Evolutionary conservation across 2,329 filamentous ascomycete genomes (phyloP), one percentile per base, ranked within the genome.

Genomic region (Coccinonectria pachysandricola): DNA sequence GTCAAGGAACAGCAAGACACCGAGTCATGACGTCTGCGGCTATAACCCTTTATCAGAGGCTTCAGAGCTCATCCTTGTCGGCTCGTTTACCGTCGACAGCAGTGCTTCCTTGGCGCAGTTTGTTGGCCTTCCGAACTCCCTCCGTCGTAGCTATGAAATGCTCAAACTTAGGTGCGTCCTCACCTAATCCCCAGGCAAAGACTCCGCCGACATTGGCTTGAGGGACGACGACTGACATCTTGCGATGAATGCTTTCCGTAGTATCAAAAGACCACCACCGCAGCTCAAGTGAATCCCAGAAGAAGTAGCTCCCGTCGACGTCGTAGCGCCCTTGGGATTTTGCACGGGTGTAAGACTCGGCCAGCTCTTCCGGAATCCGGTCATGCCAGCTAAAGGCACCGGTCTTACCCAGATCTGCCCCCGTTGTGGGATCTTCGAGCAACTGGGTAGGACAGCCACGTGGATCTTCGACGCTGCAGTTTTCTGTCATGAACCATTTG

Each of bases 211-310:
- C 49, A 1, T 57, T 51, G 45, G 67, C 64, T 16, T 59, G 57
- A 15, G 60, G 54, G 3, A 82, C 61, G 18, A 86, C 64, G 4
- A 65, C 49, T 4, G 62, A 53, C 31, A 83, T 71, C 55, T 86
- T 86, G 30, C 59, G 56, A 8, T 49, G 40, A 26, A 86, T 75
- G 8, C 73, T 61, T 6, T 62, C 59, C 0, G 66, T 60, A 0
- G 74, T 79, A 34, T 86, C 81, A 60, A 75, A 85, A 0, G 76
- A 76, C 80, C 80, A 86, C 66, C 79, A 86, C 15, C 77, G 48
- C 28, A 65, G 54, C 37, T 71, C 60, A 4, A 55, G 36, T 1
- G 47, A 32, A 43, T 86, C 80, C 62, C 70, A 80, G 52, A 71
- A 84, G 47, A 78, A 83, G 46, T 75, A 68, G 0, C 77, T 80